Evolutionary conservation across 257 asterid genomes (phyloP), one percentile per base, ranked within the genome.

Genomic region (Schizonepeta tenuifolia): DNA sequence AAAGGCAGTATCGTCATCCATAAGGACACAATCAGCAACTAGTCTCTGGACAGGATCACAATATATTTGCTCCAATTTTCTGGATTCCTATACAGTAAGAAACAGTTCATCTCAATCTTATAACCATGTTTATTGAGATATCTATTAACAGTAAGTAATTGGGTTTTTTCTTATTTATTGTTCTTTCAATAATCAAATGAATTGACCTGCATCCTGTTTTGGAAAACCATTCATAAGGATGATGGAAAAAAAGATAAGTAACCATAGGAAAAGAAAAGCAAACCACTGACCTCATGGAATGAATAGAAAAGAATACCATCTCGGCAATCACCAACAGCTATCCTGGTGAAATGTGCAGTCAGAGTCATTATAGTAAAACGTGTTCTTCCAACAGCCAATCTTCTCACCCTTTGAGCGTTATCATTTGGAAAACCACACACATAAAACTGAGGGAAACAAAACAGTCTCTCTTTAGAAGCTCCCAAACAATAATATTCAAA

Each of bases 281-380:
- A 24, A 17, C 73, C 63, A 77, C 95, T 71, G 71, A 91, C 98
- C 93, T 94, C 99, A 63, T 79, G 95, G 81, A 87, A 94, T 6
- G 88, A 77, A 79, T 87, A 94, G 83, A 91, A 94, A 56, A 94
- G 95, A 78, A 94, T 76, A 43, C 99, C 99, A 77, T 94, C 99
- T 31, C 99, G 96, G 76, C 98, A 89, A 81, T 94, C 99, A 67
- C 99, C 99, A 55, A 94, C 99, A 80, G 97, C 97, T 81, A 94
- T 94, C 88, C 95, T 94, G 58, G 91, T 89, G 80, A 86, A 86
- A 75, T 91, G 87, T 60, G 98, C 79, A 51, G 95, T 84, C 83
- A 94, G 81, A 50, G 98, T 82, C 92, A 81, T 86, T 76, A 94
- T 83, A 82, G 88, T 83, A 79, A 87, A 90, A 31, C 98, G 95